These are phyloP conservation scores for Fraxinus latifolia DNA, from an alignment of 305 asterid species.

Conservation along the genomic window DNA sequence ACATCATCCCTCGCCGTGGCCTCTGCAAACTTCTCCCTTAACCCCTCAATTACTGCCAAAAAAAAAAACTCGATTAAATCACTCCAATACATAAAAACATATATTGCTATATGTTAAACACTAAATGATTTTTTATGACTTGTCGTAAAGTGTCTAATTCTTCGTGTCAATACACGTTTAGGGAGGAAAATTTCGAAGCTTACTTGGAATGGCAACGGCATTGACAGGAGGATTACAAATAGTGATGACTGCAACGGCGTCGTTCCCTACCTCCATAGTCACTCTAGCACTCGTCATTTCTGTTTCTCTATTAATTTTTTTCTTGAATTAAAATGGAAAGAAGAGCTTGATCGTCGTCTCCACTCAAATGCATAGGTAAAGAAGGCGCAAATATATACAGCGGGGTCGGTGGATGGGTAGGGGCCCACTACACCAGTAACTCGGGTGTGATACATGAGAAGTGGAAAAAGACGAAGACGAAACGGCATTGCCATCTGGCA, in stretches of 20 bases:
- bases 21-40: neutral
- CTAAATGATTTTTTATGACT: neutral
- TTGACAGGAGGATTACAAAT: constrained; percentile 25
- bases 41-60: neutral
- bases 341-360: neutral
- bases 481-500: neutral
- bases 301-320: neutral
- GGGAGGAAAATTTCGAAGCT: neutral
- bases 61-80: neutral
- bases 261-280: constrained; percentile 18
- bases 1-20: neutral
- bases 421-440: neutral
- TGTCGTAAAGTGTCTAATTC: neutral
- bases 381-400: neutral
- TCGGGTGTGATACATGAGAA: neutral
- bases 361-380: neutral
- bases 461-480: neutral
- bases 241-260: constrained; percentile 24
- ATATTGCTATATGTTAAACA: neutral
- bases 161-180: neutral
- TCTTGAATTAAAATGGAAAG: neutral
- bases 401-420: neutral
- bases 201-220: constrained; percentile 24
- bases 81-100: neutral
- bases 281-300: neutral